phyloP scores from a whole-genome alignment of 1,284 basidiomycete genomes.

The Singerocomus inundabilis region DNA sequence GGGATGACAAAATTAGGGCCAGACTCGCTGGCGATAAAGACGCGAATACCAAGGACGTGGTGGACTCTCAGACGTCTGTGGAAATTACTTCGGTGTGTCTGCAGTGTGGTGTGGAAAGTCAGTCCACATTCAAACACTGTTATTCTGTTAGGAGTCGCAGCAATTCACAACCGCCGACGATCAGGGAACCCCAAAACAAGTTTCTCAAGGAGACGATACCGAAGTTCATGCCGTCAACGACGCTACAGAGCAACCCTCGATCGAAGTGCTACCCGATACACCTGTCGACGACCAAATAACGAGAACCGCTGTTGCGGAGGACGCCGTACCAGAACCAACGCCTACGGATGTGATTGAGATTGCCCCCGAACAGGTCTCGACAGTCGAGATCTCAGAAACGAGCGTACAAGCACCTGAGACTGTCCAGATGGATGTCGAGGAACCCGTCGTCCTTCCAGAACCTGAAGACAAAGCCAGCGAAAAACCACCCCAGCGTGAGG shows the following conservation, averaged over 20 bases:
- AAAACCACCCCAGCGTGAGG: slow-evolving; percentile 23
- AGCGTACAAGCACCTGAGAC: slow-evolving; percentile 2
- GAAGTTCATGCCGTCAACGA: slow-evolving; percentile 6
- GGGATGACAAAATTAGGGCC: slow-evolving; percentile 55
- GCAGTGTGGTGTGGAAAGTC: not conserved
- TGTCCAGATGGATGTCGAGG: slow-evolving; percentile 20
- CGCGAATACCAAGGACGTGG: slow-evolving; percentile 9
- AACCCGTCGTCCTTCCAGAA: slow-evolving; percentile 15
- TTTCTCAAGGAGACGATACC: slow-evolving; percentile 7
- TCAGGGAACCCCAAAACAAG: not conserved
- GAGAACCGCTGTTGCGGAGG: slow-evolving; percentile 15
- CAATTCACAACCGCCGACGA: slow-evolving; percentile 3
- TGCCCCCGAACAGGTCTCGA: slow-evolving; percentile 10
- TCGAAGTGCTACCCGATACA: not conserved
- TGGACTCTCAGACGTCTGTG: slow-evolving; percentile 6
- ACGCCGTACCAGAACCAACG: slow-evolving; percentile 4
- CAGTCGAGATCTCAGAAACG: slow-evolving; percentile 12
- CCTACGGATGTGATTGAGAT: slow-evolving; percentile 11
- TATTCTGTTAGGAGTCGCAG: slow-evolving; percentile 13
- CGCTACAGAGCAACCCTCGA: not conserved
- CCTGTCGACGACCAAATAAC: slow-evolving; percentile 11
- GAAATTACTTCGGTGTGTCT: slow-evolving; percentile 15
- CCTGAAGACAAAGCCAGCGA: slow-evolving; percentile 7
- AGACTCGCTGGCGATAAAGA: slow-evolving; percentile 35
- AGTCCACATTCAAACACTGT: not conserved